Percentiles rank a stretch among this genome's conserved stretches.
phyloP scores from a whole-genome alignment of 352 stramenopile species.

The Pythium apleroticum region DNA sequence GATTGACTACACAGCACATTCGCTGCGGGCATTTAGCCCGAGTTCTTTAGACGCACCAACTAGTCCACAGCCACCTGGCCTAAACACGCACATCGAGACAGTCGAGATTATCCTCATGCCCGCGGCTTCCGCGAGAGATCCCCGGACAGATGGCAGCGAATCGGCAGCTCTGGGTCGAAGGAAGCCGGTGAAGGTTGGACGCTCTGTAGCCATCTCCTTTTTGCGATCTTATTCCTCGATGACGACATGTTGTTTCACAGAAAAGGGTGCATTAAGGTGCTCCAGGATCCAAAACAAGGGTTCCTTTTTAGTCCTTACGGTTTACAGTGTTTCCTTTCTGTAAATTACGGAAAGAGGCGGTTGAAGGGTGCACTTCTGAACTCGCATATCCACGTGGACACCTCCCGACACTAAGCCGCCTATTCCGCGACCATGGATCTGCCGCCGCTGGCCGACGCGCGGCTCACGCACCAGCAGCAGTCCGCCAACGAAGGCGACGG shows the following conservation, averaged over 20 bases:
- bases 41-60: no score
- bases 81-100: no score
- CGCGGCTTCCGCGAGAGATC: not conserved
- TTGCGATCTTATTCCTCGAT: not conserved
- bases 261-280: not conserved
- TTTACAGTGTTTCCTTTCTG: no score
- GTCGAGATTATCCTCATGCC: not conserved
- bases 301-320: no score
- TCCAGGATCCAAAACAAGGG: not conserved
- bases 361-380: not conserved
- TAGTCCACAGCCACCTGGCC: no score
- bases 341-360: not conserved
- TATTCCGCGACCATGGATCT: not conserved
- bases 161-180: no score
- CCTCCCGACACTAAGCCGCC: not conserved
- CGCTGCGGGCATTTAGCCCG: no score
- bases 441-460: constrained; percentile 3
- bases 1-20: no score
- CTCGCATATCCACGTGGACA: not conserved
- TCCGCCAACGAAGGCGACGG: constrained; percentile 13
- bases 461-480: constrained; percentile 2
- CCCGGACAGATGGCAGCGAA: not conserved
- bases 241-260: not conserved
- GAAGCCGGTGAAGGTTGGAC: not conserved
- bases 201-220: not conserved